phyloP scores from a whole-genome alignment of 306 rosid species.

The Cicer pinnatifidum region DNA sequence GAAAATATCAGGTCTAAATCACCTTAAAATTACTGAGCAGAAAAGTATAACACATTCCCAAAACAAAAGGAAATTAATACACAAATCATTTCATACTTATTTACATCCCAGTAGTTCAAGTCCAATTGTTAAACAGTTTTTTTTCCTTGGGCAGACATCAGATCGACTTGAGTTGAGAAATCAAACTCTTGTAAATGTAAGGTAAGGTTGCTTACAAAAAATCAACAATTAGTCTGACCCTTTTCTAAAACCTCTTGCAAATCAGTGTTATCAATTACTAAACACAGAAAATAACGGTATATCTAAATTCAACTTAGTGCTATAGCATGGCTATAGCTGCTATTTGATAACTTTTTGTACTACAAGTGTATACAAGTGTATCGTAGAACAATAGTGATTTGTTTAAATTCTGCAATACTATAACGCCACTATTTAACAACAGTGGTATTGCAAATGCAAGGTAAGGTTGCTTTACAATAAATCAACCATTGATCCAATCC shows the following conservation, averaged over 20 bases:
- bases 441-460: neutral
- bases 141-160: neutral
- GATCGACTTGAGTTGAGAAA: neutral
- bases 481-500: neutral
- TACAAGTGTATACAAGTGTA: no score
- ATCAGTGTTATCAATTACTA: no score
- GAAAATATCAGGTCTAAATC: slow-evolving; percentile 30
- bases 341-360: no score
- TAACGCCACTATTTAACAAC: no score
- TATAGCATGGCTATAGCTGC: no score
- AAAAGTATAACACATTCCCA: slow-evolving; percentile 19
- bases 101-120: slow-evolving; percentile 7
- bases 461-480: neutral
- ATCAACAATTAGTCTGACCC: neutral
- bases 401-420: no score
- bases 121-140: neutral
- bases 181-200: slow-evolving; percentile 1
- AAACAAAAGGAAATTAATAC: slow-evolving; percentile 13
- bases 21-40: slow-evolving; percentile 24
- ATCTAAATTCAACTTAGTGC: no score
- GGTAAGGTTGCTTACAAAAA: neutral
- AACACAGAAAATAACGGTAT: no score
- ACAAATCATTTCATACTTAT: slow-evolving; percentile 23
- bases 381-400: no score
- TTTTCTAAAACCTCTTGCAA: neutral